Evolutionary conservation across 228 moss, liverwort and hornwort genomes (phyloP), one percentile per base, ranked within the genome.

Genomic region (Sphagnum magellanicum): DNA sequence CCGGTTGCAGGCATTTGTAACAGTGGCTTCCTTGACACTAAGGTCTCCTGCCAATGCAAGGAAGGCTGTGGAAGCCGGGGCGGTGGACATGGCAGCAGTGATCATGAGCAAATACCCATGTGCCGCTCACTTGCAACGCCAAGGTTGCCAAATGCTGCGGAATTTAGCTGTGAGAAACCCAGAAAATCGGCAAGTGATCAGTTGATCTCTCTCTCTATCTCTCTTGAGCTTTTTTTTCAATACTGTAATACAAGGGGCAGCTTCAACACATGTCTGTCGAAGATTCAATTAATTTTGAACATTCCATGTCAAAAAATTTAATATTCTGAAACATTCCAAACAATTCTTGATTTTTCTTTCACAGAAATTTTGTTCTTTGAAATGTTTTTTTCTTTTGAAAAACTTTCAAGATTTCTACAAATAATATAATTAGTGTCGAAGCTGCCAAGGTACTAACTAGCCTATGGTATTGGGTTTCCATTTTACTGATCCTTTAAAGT

Each of bases 1-100:
- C 48, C 6, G 15, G 10, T n/a, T 63, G 63, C 80, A 84, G 84
- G 79, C 77, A 5, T 50, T 84, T 53, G 79, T 77, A 60, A 74
- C 77, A 49, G 47, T 77, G n/a, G 73, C 84, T 32, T 77, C 76
- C 32, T 70, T 84, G 74, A 84, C 84, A 9, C 53, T 84, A 53
- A 74, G 84, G 71, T 77, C 80, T 67, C 84, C 84, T 48, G 70
- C 69, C 47, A 84, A 84, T 71, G 84, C 84, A 4, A 75, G 74
- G 65, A 67, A 80, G 50, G 84, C 84, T 49, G 65, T 84, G 69
- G 77, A 77, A 48, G 48, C 64, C 55, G 84, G 84, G 68, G 77
- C 73, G 47, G 77, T 84, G 52, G 80, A 84, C 60, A 50, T 80
- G 3, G 75, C 84, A 8, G 77, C 52, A 4, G 72, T 76, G 51